These are phyloP conservation scores for Crithidia mellificae DNA, from an alignment of 208 protist genomes.

Conservation along the genomic window DNA sequence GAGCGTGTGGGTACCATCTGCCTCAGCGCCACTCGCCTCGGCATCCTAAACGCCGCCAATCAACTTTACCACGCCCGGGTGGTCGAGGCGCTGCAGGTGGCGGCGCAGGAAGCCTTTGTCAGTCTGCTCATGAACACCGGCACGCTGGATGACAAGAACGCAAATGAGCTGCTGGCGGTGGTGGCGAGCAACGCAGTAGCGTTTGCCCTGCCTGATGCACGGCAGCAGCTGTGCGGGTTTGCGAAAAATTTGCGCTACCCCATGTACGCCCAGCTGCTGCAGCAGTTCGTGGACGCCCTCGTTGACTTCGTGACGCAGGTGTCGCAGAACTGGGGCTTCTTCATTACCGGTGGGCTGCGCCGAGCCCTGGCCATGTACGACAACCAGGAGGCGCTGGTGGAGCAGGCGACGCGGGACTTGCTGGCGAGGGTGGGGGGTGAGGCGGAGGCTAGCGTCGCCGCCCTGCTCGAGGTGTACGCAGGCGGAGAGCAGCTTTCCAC, in stretches of 20 bases:
- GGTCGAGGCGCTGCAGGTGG: conserved; percentile 40
- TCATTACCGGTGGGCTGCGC: conserved; percentile 38
- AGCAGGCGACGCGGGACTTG: conserved; percentile 31
- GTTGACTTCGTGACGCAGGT: conserved; percentile 47
- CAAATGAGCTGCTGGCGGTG: conserved; percentile 59
- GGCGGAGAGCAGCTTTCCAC: conserved; percentile 19
- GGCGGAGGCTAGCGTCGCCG: conserved; percentile 39
- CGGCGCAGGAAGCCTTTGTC: conserved; percentile 50
- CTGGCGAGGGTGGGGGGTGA: conserved; percentile 29
- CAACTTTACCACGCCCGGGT: conserved; percentile 29
- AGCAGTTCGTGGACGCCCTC: conserved; percentile 43
- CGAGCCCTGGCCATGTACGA: conserved; percentile 27
- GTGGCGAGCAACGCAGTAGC: conserved; percentile 28
- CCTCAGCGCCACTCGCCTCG: conserved; percentile 35
- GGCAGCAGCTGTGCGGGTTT: conserved; percentile 27
- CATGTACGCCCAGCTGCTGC: conserved; percentile 48
- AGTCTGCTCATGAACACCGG: conserved; percentile 51
- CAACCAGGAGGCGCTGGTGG: conserved; percentile 17
- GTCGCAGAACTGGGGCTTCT: conserved; percentile 59
- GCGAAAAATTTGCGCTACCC: conserved; percentile 25
- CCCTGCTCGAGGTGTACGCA: conserved; percentile 33
- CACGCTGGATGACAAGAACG: conserved; percentile 53
- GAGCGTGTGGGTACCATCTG: conserved; percentile 15
- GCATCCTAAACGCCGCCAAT: conserved; percentile 40
- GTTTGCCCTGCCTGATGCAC: conserved; percentile 23